Evolutionary conservation across 768 basidiomycete species (phyloP), one percentile per base, ranked within the genome.

Genomic region (Cystofilobasidium capitatum): DNA sequence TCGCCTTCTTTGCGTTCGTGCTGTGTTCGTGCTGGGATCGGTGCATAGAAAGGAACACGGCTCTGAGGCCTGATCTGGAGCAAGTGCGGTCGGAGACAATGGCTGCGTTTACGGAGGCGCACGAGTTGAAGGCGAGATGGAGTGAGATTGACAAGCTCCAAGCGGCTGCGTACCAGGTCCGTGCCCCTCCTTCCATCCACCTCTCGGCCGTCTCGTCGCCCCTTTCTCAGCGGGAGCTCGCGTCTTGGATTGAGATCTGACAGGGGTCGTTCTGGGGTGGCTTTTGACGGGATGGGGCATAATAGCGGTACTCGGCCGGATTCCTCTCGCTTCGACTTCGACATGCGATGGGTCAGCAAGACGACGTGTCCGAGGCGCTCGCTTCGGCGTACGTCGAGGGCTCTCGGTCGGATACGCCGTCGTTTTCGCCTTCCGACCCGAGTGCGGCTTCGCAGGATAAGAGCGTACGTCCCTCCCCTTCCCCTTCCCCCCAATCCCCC

Each of bases 301-400:
- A 20, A 3, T 29, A 96, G 92, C 84, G 88, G 57, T 88, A 88
- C 73, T 84, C 85, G 2, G 86, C 89, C 0, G 87, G 90, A 72
- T 94, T 96, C 74, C 85, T 97, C 36, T 83, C 89, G 57, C 83
- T 93, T 79, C 86, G 93, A 2, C 82, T 94, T 16, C 83, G 85
- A 51, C 92, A 97, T 74, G 88, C 91, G 37, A 86, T 87, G 22
- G 91, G 87, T 0, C 87, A 87, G 26, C 92, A 93, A 77, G 94
- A 98, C 71, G 91, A 92, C 66, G 79, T 83, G 17, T 92, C 91
- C 1, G 94, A 98, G 76, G 80, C 84, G 2, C 78, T 94, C 29
- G 91, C 91, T 0, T 83, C 85, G n/a, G 79, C 84, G 0, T 96
- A 97, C 74, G 82, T 96, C 33, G 85, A 88, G 65, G 83, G 83